These are phyloP conservation scores for Apocynum venetum DNA, from an alignment of 257 asterid species.

Conservation along the genomic window DNA sequence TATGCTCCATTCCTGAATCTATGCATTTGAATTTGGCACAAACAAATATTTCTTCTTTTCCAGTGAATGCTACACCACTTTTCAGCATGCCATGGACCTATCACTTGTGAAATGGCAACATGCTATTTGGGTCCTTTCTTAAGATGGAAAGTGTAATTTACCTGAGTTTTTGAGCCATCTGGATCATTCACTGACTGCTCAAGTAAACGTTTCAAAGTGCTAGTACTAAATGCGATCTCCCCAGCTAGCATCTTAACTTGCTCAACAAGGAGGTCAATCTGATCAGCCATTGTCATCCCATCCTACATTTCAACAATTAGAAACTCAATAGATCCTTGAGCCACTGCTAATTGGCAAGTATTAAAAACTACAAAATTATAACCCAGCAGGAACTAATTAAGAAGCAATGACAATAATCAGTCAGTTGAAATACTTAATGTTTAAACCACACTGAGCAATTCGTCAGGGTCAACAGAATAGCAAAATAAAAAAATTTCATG, in stretches of 20 bases:
- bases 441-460: not conserved
- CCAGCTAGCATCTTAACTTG: constrained; percentile 99
- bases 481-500: not conserved
- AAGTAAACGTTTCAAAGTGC: constrained; percentile 82
- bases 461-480: not conserved
- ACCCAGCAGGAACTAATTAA: not conserved
- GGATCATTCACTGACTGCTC: constrained; percentile 85
- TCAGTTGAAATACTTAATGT: not conserved
- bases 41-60: not conserved
- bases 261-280: constrained; percentile 91
- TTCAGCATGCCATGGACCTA: not conserved
- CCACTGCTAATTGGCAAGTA: not conserved
- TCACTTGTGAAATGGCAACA: constrained; percentile 5
- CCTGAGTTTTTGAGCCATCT: constrained; percentile 73
- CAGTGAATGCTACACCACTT: not conserved
- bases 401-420: not conserved
- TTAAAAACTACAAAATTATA: not conserved
- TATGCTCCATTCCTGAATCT: not conserved
- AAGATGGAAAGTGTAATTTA: constrained; percentile 21
- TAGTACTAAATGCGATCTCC: constrained; percentile 90
- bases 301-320: constrained; percentile 42
- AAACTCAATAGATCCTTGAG: not conserved
- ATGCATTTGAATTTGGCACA: not conserved
- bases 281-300: constrained; percentile 73
- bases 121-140: not conserved